Evolutionary conservation across 108 stramenopile species (phyloP).

Genomic region (Aurantiochytrium sp.): DNA sequence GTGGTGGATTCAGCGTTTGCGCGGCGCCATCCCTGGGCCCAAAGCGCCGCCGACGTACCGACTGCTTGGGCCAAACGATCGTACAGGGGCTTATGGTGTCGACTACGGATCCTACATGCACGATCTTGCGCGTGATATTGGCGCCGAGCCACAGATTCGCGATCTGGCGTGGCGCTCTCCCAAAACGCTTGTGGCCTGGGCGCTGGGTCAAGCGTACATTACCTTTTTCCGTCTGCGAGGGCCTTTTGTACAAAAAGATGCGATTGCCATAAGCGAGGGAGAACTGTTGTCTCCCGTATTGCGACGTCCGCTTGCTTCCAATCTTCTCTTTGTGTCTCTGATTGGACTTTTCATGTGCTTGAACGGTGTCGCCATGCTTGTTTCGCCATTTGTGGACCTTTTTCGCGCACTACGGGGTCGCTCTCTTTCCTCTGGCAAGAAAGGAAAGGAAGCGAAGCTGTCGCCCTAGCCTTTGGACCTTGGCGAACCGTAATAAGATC

Average conservation of each 20-base stretch:
- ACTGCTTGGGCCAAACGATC: neutral
- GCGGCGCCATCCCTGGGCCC: neutral
- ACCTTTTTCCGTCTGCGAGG: neutral
- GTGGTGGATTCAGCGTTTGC: neutral
- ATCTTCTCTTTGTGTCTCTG: neutral
- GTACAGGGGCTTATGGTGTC: neutral
- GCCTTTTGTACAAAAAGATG: neutral
- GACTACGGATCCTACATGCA: slow-evolving; percentile 19
- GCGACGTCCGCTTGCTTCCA: neutral
- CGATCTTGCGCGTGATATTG: neutral
- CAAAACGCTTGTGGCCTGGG: neutral
- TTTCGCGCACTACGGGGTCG: too few relatives aligned
- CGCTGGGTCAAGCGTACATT: neutral
- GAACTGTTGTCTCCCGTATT: neutral
- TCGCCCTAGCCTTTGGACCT: too few relatives aligned
- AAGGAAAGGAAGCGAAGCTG: too few relatives aligned
- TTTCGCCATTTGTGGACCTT: neutral
- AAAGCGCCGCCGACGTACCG: neutral
- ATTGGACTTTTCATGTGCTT: neutral
- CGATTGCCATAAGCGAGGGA: neutral
- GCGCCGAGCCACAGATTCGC: neutral
- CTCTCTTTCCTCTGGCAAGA: too few relatives aligned
- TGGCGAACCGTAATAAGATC: too few relatives aligned
- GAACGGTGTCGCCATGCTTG: neutral
- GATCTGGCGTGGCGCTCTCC: neutral